Evolutionary conservation across 2,329 filamentous ascomycete species (phyloP).

Genomic region (Ceratocystis diversiconidia): DNA sequence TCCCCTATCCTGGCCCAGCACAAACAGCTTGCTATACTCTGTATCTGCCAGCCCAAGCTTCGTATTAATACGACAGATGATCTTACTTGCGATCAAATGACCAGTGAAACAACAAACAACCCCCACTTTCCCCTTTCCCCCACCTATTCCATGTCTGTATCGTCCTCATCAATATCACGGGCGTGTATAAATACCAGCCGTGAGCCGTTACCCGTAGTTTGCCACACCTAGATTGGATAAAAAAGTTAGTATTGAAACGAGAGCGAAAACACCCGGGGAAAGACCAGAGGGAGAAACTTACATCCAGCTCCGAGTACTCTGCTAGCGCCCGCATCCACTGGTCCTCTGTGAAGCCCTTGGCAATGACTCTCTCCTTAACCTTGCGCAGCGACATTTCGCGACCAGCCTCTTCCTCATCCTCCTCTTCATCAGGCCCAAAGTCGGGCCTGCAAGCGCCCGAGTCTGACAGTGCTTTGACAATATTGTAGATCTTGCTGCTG

Average conservation of each 20-base stretch:
- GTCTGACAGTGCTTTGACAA: constrained; percentile 78
- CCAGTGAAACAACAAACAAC: not conserved
- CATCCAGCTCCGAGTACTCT: constrained; percentile 77
- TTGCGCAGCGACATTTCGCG: constrained; percentile 72
- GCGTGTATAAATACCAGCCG: constrained; percentile 57
- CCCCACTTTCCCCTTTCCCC: not conserved
- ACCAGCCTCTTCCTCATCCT: constrained; percentile 38
- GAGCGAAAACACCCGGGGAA: not conserved
- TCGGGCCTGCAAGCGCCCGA: constrained; percentile 71
- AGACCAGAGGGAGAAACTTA: constrained; percentile 41
- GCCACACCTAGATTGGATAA: constrained; percentile 48
- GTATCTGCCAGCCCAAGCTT: not conserved
- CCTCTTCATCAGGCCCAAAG: constrained; percentile 56
- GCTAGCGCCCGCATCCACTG: constrained; percentile 77
- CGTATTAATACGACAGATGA: not conserved
- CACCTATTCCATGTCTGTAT: constrained; percentile 30
- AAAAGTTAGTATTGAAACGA: constrained; percentile 28
- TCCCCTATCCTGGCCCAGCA: not conserved
- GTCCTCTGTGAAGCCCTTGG: constrained; percentile 92
- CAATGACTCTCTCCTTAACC: constrained; percentile 80
- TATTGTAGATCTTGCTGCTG: constrained; percentile 83
- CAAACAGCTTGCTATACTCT: not conserved
- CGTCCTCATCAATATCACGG: constrained; percentile 34
- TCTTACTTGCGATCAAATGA: not conserved
- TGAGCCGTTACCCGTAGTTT: constrained; percentile 57